Percentiles rank a stretch among this genome's conserved stretches.
Evolutionary conservation across 2,329 filamentous ascomycete species (phyloP).

Genomic region (Alternaria hordeiaustralica): DNA sequence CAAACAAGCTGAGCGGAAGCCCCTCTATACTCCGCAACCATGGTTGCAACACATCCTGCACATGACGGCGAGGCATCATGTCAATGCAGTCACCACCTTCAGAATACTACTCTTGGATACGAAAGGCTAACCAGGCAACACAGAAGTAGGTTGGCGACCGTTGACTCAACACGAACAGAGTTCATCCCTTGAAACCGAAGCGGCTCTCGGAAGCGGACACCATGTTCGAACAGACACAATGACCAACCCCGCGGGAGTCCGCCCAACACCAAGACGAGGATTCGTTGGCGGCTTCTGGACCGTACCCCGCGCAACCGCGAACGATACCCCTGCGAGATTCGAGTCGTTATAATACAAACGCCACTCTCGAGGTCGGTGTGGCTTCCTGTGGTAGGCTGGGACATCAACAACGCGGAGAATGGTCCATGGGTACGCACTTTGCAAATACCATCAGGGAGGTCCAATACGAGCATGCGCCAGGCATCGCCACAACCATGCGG

Average conservation of each 20-base stretch:
- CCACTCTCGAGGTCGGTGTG: neutral
- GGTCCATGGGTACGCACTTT: neutral
- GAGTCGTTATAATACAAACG: neutral
- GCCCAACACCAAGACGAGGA: neutral
- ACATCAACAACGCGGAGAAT: neutral
- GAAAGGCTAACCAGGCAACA: neutral
- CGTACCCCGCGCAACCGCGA: neutral
- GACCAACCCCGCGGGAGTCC: neutral
- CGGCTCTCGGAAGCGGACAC: neutral
- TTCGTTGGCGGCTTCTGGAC: neutral
- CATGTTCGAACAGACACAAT: neutral
- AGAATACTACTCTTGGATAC: neutral
- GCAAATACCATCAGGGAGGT: neutral
- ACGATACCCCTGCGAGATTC: neutral
- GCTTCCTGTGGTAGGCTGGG: neutral
- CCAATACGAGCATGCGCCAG: neutral
- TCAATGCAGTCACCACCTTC: neutral
- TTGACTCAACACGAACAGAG: neutral
- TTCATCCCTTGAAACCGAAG: neutral
- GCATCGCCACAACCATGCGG: neutral
- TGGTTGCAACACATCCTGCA: neutral
- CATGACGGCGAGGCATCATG: neutral
- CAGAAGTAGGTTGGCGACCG: neutral
- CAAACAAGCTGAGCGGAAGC: neutral
- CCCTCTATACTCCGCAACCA: neutral